A percentile compares a stretch with the other conserved stretches of the same genome.
Conservation (phyloP, 2,329 filamentous ascomycete genomes). For the Botrytis tulipae region DNA sequence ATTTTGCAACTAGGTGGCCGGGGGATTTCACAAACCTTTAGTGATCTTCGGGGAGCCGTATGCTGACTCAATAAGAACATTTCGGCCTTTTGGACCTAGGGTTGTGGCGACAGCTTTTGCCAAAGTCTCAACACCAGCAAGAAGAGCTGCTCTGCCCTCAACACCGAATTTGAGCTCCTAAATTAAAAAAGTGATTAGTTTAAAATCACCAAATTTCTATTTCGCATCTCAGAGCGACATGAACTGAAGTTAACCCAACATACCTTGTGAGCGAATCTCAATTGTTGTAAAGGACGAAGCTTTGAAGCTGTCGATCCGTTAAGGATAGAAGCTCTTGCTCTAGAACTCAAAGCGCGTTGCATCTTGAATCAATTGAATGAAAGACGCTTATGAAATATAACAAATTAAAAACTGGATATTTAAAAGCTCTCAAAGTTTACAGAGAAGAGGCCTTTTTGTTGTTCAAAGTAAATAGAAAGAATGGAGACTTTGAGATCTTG, state of each 20-base stretch:
- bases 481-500: conserved; percentile 11
- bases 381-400: conserved; percentile 28
- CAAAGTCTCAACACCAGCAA: conserved; percentile 94
- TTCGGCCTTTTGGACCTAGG: conserved; percentile 95
- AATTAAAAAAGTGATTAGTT: conserved; percentile 20
- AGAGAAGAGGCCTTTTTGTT: conserved; percentile 8
- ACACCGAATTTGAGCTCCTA: conserved; percentile 98
- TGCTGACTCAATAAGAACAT: conserved; percentile 97
- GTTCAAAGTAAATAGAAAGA: conserved; percentile 11
- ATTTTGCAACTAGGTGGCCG: not conserved
- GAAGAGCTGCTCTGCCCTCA: conserved; percentile 82
- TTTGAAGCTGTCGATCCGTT: conserved; percentile 63
- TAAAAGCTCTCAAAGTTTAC: conserved; percentile 15
- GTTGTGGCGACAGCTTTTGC: conserved; percentile 95
- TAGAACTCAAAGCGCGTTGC: conserved; percentile 91
- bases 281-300: conserved; percentile 72
- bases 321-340: conserved; percentile 79
- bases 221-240: conserved; percentile 17
- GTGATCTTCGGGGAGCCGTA: conserved; percentile 99
- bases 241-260: conserved; percentile 28
- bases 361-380: conserved; percentile 55
- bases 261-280: conserved; percentile 98
- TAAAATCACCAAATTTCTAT: not conserved
- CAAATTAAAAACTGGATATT: conserved; percentile 29
- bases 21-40: conserved; percentile 66